These are phyloP conservation scores for Hortaea sp. DNA, from an alignment of 2,329 filamentous ascomycete species.

Conservation along the genomic window DNA sequence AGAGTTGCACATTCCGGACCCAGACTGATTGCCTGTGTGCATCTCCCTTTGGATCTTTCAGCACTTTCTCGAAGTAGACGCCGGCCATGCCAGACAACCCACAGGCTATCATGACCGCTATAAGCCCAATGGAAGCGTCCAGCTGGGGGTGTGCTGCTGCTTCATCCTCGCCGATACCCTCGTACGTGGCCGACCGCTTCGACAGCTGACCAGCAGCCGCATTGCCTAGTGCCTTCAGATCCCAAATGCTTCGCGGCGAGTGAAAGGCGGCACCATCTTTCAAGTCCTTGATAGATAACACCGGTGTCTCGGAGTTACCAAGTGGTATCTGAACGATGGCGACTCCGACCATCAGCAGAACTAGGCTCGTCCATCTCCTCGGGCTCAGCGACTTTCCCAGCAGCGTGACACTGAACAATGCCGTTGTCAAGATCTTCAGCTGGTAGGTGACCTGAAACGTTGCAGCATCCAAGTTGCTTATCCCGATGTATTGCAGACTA, in stretches of 20 bases:
- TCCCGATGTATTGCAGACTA: slow-evolving; percentile 82
- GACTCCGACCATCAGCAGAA: slow-evolving; percentile 72
- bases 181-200: slow-evolving; percentile 76
- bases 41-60: slow-evolving; percentile 59
- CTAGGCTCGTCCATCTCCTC: slow-evolving; percentile 69
- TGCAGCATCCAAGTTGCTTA: slow-evolving; percentile 83
- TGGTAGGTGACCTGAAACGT: slow-evolving; percentile 93
- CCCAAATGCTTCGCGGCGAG: slow-evolving; percentile 70
- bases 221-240: slow-evolving; percentile 57
- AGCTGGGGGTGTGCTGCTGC: slow-evolving; percentile 46
- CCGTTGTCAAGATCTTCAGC: slow-evolving; percentile 85
- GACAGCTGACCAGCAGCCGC: slow-evolving; percentile 38
- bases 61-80: slow-evolving; percentile 80
- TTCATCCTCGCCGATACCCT: slow-evolving; percentile 66
- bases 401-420: slow-evolving; percentile 73
- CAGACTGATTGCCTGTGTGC: slow-evolving; percentile 67
- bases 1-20: slow-evolving; percentile 90
- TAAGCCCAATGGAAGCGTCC: slow-evolving; percentile 69
- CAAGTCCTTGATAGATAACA: slow-evolving; percentile 49
- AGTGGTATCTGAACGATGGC: slow-evolving; percentile 73
- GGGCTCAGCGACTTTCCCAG: slow-evolving; percentile 59
- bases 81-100: slow-evolving; percentile 74
- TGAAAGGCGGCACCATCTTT: slow-evolving; percentile 50
- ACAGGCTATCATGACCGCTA: slow-evolving; percentile 68
- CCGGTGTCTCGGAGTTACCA: slow-evolving; percentile 37